Conservation (phyloP, 495 filamentous ascomycete genomes). For the Aspergillus coremiiformis region DNA sequence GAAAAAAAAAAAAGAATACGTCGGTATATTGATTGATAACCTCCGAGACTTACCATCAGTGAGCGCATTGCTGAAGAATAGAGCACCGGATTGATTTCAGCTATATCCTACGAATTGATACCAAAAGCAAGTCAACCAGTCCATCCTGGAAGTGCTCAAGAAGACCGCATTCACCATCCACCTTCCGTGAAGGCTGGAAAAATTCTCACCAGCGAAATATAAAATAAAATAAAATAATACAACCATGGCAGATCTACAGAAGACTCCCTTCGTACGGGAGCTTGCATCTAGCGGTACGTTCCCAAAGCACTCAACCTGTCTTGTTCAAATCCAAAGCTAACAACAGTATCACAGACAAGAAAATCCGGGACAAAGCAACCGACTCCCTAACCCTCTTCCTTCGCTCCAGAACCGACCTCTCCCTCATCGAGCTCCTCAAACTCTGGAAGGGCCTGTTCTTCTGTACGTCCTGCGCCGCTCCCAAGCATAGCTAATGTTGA, state of each 20-base stretch:
- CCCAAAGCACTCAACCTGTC: not conserved
- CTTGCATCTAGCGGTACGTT: slow-evolving; percentile 66
- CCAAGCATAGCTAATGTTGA: no score
- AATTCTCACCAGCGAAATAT: not conserved
- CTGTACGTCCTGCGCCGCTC: slow-evolving; percentile 42
- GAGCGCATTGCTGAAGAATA: not conserved
- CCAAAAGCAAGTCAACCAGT: not conserved
- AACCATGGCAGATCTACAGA: slow-evolving; percentile 45
- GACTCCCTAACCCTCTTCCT: slow-evolving; percentile 74
- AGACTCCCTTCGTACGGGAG: slow-evolving; percentile 66
- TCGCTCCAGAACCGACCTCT: slow-evolving; percentile 55
- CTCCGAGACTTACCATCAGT: not conserved
- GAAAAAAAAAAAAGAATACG: slow-evolving; percentile 13
- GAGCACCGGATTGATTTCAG: not conserved
- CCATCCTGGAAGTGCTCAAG: not conserved
- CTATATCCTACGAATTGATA: not conserved
- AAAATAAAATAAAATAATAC: not conserved
- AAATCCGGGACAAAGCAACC: slow-evolving; percentile 73
- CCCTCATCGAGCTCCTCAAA: slow-evolving; percentile 73
- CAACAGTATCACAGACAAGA: slow-evolving; percentile 51
- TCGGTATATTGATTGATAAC: not conserved
- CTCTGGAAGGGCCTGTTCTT: slow-evolving; percentile 97
- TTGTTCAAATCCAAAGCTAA: not conserved
- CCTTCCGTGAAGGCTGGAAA: not conserved
- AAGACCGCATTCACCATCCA: not conserved